Conservation (phyloP, 1,284 basidiomycete genomes). For the Kwoniella shivajii region DNA sequence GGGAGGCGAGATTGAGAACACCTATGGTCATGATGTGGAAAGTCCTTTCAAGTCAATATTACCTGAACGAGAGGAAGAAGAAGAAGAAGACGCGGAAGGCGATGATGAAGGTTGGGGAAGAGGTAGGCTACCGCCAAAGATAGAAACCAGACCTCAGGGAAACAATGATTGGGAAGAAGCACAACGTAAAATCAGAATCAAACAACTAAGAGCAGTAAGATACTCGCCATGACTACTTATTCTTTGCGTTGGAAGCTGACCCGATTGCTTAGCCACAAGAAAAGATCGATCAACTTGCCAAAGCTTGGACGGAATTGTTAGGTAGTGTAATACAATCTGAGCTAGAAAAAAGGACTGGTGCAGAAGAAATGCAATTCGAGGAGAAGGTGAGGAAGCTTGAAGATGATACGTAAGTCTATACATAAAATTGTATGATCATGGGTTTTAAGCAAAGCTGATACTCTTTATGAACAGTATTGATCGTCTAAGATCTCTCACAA, state of each 20-base stretch:
- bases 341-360: slow-evolving; percentile 27
- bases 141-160: neutral
- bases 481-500: slow-evolving; percentile 29
- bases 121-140: neutral
- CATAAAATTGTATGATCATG: neutral
- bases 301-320: slow-evolving; percentile 46
- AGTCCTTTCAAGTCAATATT: neutral
- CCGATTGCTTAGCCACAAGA: slow-evolving; percentile 35
- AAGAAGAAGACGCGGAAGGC: neutral
- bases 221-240: neutral
- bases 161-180: slow-evolving; percentile 49
- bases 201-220: slow-evolving; percentile 42
- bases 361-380: slow-evolving; percentile 28
- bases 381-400: slow-evolving; percentile 17
- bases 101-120: slow-evolving; percentile 18
- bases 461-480: slow-evolving; percentile 23
- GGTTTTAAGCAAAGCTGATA: slow-evolving; percentile 4
- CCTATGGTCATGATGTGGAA: neutral
- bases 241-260: neutral
- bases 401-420: slow-evolving; percentile 33
- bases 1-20: neutral
- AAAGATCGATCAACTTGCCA: slow-evolving; percentile 35
- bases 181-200: slow-evolving; percentile 35
- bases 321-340: slow-evolving; percentile 28
- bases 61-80: neutral